Percentiles rank a stretch among this genome's conserved stretches.
Conservation (phyloP, 768 basidiomycete species). For the Calocera cornea region DNA sequence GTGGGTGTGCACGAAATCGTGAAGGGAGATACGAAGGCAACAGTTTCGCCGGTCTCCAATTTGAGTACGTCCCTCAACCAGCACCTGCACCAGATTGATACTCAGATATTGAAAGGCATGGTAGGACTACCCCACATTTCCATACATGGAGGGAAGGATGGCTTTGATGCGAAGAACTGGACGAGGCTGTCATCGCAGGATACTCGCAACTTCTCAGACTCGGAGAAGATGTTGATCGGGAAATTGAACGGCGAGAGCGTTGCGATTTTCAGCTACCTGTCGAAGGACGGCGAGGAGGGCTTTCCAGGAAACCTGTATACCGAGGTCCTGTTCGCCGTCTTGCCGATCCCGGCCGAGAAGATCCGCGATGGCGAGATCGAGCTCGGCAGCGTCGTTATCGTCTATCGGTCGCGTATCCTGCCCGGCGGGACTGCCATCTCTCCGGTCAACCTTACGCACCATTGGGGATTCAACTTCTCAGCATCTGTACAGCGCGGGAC, state of each 20-base stretch:
- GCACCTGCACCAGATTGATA: background rate
- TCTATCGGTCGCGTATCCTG: conserved; percentile 55
- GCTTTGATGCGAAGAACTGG: conserved; percentile 37
- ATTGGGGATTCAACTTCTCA: conserved; percentile 74
- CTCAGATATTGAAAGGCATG: background rate
- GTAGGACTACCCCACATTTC: conserved; percentile 35
- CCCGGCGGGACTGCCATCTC: conserved; percentile 32
- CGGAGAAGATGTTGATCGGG: conserved; percentile 26
- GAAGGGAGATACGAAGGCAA: conserved; percentile 39
- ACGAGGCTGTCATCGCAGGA: background rate
- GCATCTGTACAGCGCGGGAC: conserved; percentile 41
- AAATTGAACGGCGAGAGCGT: background rate
- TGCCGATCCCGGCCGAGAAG: conserved; percentile 18
- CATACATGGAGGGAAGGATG: conserved; percentile 56
- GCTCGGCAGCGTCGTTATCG: conserved; percentile 49
- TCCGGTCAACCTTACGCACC: conserved; percentile 68
- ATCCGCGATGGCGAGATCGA: conserved; percentile 25
- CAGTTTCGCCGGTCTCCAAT: conserved; percentile 33
- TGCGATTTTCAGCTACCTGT: conserved; percentile 44
- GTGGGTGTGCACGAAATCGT: conserved; percentile 41
- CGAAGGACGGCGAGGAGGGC: conserved; percentile 55
- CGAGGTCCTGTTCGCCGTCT: conserved; percentile 38
- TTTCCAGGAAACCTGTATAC: conserved; percentile 46
- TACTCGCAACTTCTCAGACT: conserved; percentile 36
- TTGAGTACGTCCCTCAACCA: conserved; percentile 17